phyloP scores from a whole-genome alignment of 495 filamentous ascomycete genomes.

The Gamarada debralockiae region DNA sequence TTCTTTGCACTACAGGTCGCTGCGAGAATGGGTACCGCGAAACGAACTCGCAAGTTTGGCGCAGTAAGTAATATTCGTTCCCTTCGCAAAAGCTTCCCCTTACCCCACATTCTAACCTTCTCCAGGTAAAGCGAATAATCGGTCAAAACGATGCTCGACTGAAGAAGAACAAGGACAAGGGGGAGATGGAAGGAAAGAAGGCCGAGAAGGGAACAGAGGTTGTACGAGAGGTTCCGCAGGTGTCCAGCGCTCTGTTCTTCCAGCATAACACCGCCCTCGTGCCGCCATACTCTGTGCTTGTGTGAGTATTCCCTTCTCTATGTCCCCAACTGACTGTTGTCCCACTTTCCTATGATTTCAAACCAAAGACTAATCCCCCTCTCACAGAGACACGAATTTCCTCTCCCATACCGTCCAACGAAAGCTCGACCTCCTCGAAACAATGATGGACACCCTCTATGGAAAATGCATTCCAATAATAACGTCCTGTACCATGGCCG shows the following conservation, averaged over 20 bases:
- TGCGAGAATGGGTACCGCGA: slow-evolving; percentile 56
- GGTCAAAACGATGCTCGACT: slow-evolving; percentile 59
- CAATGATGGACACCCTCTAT: slow-evolving; percentile 80
- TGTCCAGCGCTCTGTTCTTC: slow-evolving; percentile 89
- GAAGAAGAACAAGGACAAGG: slow-evolving; percentile 49
- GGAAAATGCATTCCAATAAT: slow-evolving; percentile 67
- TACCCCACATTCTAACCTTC: slow-evolving; percentile 1
- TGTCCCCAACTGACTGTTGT: no score
- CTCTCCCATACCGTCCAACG: slow-evolving; percentile 84
- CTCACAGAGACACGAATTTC: slow-evolving; percentile 92
- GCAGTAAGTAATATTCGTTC: slow-evolving; percentile 24
- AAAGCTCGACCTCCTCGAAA: slow-evolving; percentile 82
- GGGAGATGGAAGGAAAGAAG: slow-evolving; percentile 50
- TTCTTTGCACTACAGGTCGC: not conserved
- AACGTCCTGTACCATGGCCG: slow-evolving; percentile 70
- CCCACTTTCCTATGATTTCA: no score
- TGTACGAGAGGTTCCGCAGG: slow-evolving; percentile 68
- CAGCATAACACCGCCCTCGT: slow-evolving; percentile 86
- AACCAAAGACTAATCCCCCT: slow-evolving; percentile 9
- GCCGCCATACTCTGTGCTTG: slow-evolving; percentile 65
- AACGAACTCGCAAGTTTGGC: slow-evolving; percentile 63
- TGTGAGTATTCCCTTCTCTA: no score
- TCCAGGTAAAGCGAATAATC: slow-evolving; percentile 57
- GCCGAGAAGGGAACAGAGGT: slow-evolving; percentile 48
- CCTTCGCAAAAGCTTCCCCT: not conserved